phyloP scores from a whole-genome alignment of 2,329 filamentous ascomycete genomes.

The Penicillium sclerotiorum region DNA sequence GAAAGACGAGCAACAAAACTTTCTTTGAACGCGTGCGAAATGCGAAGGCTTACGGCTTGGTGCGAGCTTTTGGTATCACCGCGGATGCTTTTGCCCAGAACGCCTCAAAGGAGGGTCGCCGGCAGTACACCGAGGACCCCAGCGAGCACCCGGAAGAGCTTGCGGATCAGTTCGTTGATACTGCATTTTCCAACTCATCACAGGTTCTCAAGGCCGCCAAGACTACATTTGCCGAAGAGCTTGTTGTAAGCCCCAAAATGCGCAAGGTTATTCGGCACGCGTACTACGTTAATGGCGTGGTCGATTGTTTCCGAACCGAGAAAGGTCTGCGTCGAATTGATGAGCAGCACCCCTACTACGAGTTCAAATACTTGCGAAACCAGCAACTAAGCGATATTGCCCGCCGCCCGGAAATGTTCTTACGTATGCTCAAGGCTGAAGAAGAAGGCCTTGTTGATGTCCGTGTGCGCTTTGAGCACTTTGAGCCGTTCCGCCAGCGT shows the following conservation, averaged over 20 bases:
- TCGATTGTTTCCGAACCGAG: constrained; percentile 88
- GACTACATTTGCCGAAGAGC: constrained; percentile 86
- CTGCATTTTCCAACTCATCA: constrained; percentile 73
- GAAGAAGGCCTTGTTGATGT: constrained; percentile 91
- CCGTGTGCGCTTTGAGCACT: constrained; percentile 73
- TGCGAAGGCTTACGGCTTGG: constrained; percentile 77
- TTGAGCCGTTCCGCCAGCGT: constrained; percentile 73
- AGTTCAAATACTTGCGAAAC: constrained; percentile 93
- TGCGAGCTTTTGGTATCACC: constrained; percentile 86
- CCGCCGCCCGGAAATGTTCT: constrained; percentile 80
- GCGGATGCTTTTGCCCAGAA: constrained; percentile 89
- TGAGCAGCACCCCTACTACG: constrained; percentile 93
- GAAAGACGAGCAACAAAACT: constrained; percentile 79
- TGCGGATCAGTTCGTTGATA: constrained; percentile 74
- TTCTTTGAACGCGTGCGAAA: constrained; percentile 83
- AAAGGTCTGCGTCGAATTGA: constrained; percentile 93
- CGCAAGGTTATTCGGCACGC: constrained; percentile 80
- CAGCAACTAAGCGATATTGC: constrained; percentile 83
- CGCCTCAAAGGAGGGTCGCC: constrained; percentile 74
- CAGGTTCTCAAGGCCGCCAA: constrained; percentile 78
- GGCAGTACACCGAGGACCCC: constrained; percentile 83
- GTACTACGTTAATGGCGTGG: constrained; percentile 79
- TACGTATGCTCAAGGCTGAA: constrained; percentile 97
- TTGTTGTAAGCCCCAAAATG: constrained; percentile 84
- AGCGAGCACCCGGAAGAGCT: constrained; percentile 79